Base-by-base conservation (phyloP, 345 rosid species). In the Populus deltoides region DNA sequence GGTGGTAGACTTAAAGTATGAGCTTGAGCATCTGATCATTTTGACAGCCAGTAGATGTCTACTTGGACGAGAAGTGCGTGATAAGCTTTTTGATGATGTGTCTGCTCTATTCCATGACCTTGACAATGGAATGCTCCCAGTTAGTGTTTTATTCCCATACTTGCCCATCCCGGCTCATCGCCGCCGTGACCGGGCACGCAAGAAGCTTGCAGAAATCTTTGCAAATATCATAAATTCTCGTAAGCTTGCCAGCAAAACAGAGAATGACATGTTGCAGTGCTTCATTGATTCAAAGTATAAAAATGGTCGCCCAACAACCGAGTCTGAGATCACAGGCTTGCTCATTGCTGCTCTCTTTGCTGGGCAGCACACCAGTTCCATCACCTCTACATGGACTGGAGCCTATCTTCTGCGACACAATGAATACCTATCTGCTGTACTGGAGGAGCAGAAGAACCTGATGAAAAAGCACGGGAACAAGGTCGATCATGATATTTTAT, bases 311-410 rank as follows among this genome's bases (percentile, higher is more conserved):
- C 88, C 87, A 33, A 96, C 99, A 61, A 93, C 97, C 0, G 97
- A 96, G 35, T 55, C 89, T 16, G 99, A 96, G 88, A 87, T 93
- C 82, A 92, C 99, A 0, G 99, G 99, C 62, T 82, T 96, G 83
- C 97, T 96, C 74, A 96, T 96, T 65, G 99, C 99, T 45, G 97
- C 98, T 78, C 91, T 96, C 63, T 96, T 96, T 85, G 98, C 97
- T 22, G 98, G 99, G 65, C 99, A 96, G 89, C 99, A 96, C 86
- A 96, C 99, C 27, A 96, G 99, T 84, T 96, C 99, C 66, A 96
- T 96, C 86, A 93, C 99, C 74, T 96, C 98, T 74, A 90, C 92
- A 0, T 96, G 99, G 99, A 92, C 97, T 1, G 99, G 99, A 35
- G 94, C 99, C 77, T 93, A 95, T 78, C 92, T 93, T 68, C 90